These are phyloP conservation scores for Colletotrichum sp. DNA, from an alignment of 2,329 filamentous ascomycete genomes.

Conservation along the genomic window DNA sequence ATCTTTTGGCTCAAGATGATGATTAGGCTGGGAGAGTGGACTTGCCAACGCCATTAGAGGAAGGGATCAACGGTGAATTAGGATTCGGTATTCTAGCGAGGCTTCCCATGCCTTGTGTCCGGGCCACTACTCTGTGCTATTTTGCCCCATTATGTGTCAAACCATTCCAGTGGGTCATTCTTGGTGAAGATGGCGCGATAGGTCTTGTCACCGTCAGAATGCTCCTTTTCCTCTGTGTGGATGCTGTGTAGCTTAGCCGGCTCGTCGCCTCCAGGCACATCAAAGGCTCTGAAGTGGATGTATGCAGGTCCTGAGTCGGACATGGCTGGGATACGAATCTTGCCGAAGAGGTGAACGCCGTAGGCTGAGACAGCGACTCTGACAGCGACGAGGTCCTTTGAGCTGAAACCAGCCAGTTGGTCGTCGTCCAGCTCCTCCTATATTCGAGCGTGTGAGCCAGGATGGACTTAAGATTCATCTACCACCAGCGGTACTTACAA, in stretches of 20 bases:
- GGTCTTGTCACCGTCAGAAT: constrained; percentile 43
- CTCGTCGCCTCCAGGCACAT: constrained; percentile 36
- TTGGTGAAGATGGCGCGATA: constrained; percentile 52
- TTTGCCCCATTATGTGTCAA: constrained; percentile 47
- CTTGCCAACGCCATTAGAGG: not conserved
- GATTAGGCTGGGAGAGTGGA: constrained; percentile 35
- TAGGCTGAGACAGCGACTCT: constrained; percentile 52
- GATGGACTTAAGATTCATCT: not conserved
- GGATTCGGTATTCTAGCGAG: not conserved
- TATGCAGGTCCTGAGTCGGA: constrained; percentile 41
- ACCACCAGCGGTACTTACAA: constrained; percentile 29
- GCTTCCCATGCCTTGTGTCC: not conserved
- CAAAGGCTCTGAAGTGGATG: constrained; percentile 54
- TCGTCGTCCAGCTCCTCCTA: constrained; percentile 38
- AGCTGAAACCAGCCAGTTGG: constrained; percentile 39
- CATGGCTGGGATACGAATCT: constrained; percentile 49
- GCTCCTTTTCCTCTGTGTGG: constrained; percentile 50
- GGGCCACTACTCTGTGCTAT: not conserved
- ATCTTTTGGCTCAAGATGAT: constrained; percentile 76
- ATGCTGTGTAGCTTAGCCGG: constrained; percentile 50
- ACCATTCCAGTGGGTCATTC: constrained; percentile 55
- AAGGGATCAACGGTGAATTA: not conserved
- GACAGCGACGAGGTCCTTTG: constrained; percentile 46
- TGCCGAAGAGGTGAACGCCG: constrained; percentile 54
- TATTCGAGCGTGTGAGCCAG: constrained; percentile 7